Conservation (phyloP, 1,284 basidiomycete species). For the Inonotus obliquus region DNA sequence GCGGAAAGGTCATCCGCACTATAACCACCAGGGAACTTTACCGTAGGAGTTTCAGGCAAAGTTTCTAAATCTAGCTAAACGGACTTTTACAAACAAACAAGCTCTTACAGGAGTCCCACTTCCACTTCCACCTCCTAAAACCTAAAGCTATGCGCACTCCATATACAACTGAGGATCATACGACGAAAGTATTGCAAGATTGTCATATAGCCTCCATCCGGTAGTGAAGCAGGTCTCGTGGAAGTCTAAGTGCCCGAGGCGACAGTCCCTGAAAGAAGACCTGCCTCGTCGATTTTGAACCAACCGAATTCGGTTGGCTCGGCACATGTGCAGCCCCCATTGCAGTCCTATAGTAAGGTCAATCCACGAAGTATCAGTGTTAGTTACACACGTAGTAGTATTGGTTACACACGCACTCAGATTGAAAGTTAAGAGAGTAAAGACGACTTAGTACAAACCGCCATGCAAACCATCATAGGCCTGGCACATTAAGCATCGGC, state of each 20-base stretch:
- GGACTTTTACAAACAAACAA: background rate
- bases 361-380: too few species aligned
- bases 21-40: conserved; percentile 14
- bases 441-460: conserved; percentile 6
- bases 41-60: background rate
- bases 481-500: conserved; percentile 3
- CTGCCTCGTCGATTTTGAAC: conserved; percentile 32
- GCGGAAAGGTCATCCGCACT: conserved; percentile 6
- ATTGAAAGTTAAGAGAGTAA: too few species aligned
- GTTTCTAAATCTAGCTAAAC: background rate
- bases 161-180: conserved; percentile 36
- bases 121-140: conserved; percentile 31
- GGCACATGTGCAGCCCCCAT: conserved; percentile 30
- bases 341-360: conserved; percentile 23
- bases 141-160: conserved; percentile 34
- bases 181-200: conserved; percentile 31
- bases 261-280: conserved; percentile 34
- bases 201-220: conserved; percentile 35
- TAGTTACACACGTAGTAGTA: too few species aligned
- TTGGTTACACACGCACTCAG: too few species aligned
- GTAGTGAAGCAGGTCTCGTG: conserved; percentile 32
- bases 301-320: conserved; percentile 29
- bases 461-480: conserved; percentile 35
- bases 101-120: conserved; percentile 29
- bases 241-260: conserved; percentile 32